phyloP scores from a whole-genome alignment of 768 basidiomycete genomes.

The Mycena vitilis region DNA sequence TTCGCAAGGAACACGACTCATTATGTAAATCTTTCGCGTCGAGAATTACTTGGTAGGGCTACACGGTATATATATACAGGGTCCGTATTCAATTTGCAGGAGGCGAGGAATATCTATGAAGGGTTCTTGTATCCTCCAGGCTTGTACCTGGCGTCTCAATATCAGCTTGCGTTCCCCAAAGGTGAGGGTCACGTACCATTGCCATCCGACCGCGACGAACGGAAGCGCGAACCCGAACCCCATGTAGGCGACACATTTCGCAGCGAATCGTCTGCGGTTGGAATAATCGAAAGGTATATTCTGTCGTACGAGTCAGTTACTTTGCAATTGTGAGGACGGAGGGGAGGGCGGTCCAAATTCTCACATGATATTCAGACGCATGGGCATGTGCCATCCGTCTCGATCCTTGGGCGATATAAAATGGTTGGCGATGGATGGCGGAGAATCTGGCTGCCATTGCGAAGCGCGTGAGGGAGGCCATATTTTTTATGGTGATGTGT shows the following conservation, averaged over 20 bases:
- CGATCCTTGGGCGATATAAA: background rate
- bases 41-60: too few relatives aligned
- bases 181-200: too few relatives aligned
- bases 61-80: too few relatives aligned
- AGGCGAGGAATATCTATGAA: background rate
- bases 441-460: background rate
- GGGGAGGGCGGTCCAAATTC: background rate
- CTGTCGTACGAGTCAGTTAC: constrained; percentile 13
- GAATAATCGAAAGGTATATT: constrained; percentile 39
- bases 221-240: constrained; percentile 40
- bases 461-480: background rate
- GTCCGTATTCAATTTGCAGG: too few relatives aligned
- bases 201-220: constrained; percentile 41
- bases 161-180: too few relatives aligned
- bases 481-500: background rate
- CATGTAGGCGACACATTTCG: constrained; percentile 35
- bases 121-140: constrained; percentile 37
- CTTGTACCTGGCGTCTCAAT: constrained; percentile 20
- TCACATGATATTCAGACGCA: constrained; percentile 27
- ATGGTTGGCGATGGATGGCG: background rate
- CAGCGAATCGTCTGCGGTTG: constrained; percentile 33
- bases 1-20: too few relatives aligned
- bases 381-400: constrained; percentile 14
- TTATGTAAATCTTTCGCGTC: too few relatives aligned
- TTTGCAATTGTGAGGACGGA: too few relatives aligned